phyloP scores from a whole-genome alignment of 257 asterid genomes.

The Linaria vulgaris region DNA sequence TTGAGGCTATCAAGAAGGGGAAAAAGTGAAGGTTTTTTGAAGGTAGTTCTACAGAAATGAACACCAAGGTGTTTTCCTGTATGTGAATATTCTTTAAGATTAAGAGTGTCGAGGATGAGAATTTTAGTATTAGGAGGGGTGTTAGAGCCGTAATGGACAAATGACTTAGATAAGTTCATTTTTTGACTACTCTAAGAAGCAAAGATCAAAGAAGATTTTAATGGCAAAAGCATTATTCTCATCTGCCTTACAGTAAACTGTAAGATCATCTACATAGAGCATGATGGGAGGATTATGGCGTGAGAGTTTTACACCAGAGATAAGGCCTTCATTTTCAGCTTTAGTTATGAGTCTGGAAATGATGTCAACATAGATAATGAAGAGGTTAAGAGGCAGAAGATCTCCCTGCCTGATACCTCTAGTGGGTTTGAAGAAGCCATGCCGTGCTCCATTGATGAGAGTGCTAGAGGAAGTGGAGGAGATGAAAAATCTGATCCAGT shows the following conservation, averaged over 20 bases:
- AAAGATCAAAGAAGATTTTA: no score
- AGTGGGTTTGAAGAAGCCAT: not conserved
- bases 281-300: not conserved
- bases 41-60: no score
- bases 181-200: no score
- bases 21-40: no score
- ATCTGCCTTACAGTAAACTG: not conserved
- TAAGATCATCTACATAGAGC: not conserved
- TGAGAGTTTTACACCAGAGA: not conserved
- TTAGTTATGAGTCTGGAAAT: not conserved
- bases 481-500: not conserved
- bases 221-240: no score
- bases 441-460: not conserved
- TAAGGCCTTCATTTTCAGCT: not conserved
- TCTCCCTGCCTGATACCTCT: not conserved
- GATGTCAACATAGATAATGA: not conserved
- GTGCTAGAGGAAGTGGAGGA: not conserved
- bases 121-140: no score
- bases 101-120: no score
- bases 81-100: no score
- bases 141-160: no score
- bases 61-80: no score
- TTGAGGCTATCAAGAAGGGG: no score
- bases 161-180: no score
- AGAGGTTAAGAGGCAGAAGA: not conserved